A percentile compares a stretch with the other conserved stretches of the same genome.
Evolutionary conservation across 1,284 basidiomycete species (phyloP).

Genomic region (Austroboletus novae-zelandiae): DNA sequence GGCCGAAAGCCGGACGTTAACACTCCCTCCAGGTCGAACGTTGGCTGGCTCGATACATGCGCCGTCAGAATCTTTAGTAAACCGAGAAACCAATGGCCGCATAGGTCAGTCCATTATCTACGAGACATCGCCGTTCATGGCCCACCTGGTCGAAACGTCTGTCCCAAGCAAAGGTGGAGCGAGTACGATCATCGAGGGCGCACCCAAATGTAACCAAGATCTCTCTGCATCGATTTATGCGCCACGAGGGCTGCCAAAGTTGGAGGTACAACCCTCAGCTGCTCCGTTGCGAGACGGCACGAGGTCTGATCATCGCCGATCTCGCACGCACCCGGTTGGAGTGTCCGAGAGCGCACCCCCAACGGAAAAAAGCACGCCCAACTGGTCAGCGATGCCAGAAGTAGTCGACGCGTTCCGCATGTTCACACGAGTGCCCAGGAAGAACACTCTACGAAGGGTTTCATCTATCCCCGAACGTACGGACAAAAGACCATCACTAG

Average conservation of each 20-base stretch:
- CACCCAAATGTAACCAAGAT: neutral
- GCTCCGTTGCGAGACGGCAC: neutral
- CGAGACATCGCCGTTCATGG: neutral
- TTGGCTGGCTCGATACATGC: constrained; percentile 21
- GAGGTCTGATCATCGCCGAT: neutral
- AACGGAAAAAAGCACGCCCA: constrained; percentile 1
- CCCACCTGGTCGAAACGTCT: neutral
- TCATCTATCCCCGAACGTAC: constrained; percentile 7
- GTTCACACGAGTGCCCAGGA: constrained; percentile 10
- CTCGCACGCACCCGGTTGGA: neutral
- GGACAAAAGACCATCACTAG: constrained; percentile 3
- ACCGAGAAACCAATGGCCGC: neutral
- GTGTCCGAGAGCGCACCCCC: neutral
- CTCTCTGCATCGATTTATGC: constrained; percentile 15
- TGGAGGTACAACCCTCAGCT: neutral
- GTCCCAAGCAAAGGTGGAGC: too few relatives aligned
- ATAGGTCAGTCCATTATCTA: neutral
- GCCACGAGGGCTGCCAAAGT: neutral
- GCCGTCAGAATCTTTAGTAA: neutral
- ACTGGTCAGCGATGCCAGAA: constrained; percentile 21
- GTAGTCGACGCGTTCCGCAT: constrained; percentile 17
- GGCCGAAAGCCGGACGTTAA: neutral
- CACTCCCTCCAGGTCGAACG: constrained; percentile 7
- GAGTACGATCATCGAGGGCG: neutral
- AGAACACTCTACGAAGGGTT: constrained; percentile 1